phyloP scores from a whole-genome alignment of 208 protist species.

The Endotrypanum monterogeii region DNA sequence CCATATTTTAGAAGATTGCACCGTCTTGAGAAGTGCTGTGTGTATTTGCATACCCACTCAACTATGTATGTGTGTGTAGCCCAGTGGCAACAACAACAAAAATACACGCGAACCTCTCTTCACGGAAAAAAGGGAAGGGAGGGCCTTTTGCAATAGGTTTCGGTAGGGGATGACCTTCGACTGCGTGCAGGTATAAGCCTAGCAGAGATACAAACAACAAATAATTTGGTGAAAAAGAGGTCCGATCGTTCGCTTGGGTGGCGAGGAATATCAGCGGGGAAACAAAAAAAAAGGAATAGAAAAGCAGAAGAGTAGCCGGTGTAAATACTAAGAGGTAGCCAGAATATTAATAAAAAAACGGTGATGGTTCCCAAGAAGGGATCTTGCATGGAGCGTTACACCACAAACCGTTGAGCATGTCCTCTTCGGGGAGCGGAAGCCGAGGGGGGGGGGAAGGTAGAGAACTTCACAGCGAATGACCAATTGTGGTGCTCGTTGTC shows the following conservation, averaged over 20 bases:
- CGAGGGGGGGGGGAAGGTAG: too few species aligned
- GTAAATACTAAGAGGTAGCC: neutral
- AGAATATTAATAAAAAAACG: neutral
- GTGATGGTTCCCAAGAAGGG: neutral
- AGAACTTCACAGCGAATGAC: neutral
- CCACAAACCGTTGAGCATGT: neutral
- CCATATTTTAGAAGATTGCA: conserved; percentile 5
- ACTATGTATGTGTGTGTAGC: too few species aligned
- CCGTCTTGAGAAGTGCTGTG: neutral
- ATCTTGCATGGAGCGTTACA: neutral
- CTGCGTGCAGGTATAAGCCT: too few species aligned
- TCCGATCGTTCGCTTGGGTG: too few species aligned
- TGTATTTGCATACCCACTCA: neutral
- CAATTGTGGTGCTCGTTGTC: too few species aligned
- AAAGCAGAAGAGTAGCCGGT: neutral
- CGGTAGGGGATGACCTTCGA: too few species aligned
- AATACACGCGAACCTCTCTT: too few species aligned
- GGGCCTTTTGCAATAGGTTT: too few species aligned
- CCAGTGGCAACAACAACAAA: neutral
- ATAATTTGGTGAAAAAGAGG: neutral
- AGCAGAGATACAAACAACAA: neutral
- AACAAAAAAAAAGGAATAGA: conserved; percentile 5
- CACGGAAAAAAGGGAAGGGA: too few species aligned
- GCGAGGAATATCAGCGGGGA: too few species aligned
- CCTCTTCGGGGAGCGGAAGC: neutral